Percentiles rank a stretch among this genome's conserved stretches.
These are phyloP conservation scores for Silene noctiflora DNA, from an alignment of 179 eudicot genomes.

Conservation along the genomic window DNA sequence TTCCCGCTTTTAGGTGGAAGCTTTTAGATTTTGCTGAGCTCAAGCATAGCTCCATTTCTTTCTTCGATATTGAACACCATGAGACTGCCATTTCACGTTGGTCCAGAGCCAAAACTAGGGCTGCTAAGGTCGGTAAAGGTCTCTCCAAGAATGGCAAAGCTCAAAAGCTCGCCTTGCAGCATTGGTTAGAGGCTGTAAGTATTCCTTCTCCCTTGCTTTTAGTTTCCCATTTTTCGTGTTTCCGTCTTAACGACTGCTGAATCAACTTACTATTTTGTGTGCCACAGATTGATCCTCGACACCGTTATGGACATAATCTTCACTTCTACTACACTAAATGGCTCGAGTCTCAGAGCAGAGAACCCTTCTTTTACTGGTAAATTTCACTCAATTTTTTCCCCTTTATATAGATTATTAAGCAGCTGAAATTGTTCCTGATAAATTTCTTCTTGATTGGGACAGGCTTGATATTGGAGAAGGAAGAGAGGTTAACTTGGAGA, in stretches of 20 bases:
- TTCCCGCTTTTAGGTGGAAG: slow-evolving; percentile 62
- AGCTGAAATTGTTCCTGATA: slow-evolving; percentile 11
- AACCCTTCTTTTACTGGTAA: slow-evolving; percentile 97
- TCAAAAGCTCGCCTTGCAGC: slow-evolving; percentile 90
- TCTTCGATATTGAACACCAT: slow-evolving; percentile 76
- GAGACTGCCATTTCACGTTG: slow-evolving; percentile 93
- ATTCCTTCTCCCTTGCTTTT: neutral
- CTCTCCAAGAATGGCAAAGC: slow-evolving; percentile 76
- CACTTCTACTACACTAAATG: slow-evolving; percentile 79
- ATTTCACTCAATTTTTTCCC: neutral
- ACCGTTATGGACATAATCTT: slow-evolving; percentile 92
- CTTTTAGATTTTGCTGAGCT: slow-evolving; percentile 85
- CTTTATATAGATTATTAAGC: neutral
- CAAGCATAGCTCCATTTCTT: slow-evolving; percentile 83
- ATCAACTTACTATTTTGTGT: slow-evolving; percentile 15
- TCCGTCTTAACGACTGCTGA: too few species aligned
- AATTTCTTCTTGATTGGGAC: slow-evolving; percentile 2
- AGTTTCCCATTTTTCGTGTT: too few species aligned
- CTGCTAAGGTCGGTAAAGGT: slow-evolving; percentile 98
- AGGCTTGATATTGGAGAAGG: slow-evolving; percentile 99
- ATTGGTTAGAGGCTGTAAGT: slow-evolving; percentile 97
- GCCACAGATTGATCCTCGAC: slow-evolving; percentile 91
- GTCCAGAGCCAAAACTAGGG: slow-evolving; percentile 93
- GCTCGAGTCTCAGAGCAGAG: slow-evolving; percentile 78
- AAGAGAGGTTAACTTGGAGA: slow-evolving; percentile 71